These are phyloP conservation scores for Boletellus ananiceps DNA, from an alignment of 768 basidiomycete genomes.

Conservation along the genomic window DNA sequence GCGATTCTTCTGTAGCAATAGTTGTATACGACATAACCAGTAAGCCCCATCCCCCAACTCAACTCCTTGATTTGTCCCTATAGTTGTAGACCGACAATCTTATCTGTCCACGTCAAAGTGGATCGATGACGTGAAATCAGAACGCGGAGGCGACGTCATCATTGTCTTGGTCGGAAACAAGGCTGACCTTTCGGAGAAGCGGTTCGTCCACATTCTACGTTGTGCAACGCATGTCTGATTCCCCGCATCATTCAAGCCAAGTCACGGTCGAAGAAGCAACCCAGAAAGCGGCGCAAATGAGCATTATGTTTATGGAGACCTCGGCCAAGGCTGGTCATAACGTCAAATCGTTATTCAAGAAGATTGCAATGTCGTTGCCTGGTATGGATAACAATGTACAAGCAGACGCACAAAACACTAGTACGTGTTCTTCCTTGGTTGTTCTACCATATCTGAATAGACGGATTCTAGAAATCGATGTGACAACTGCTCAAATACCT, in stretches of 20 bases:
- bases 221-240: conserved; percentile 4
- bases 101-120: conserved; percentile 98
- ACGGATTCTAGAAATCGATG: conserved; percentile 74
- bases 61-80: conserved; percentile 1
- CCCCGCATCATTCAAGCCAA: conserved; percentile 56
- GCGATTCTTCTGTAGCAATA: conserved; percentile 97
- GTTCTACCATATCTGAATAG: conserved; percentile 4
- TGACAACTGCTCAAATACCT: conserved; percentile 62
- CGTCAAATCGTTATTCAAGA: conserved; percentile 98
- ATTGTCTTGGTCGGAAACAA: conserved; percentile 99
- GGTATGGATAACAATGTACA: conserved; percentile 87
- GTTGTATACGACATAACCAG: conserved; percentile 99
- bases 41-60: conserved; percentile 37
- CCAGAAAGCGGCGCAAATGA: conserved; percentile 81
- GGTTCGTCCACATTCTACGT: conserved; percentile 47
- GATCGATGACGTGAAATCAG: conserved; percentile 98
- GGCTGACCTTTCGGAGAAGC: conserved; percentile 97
- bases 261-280: conserved; percentile 98
- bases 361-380: conserved; percentile 96
- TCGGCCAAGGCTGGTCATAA: conserved; percentile 99
- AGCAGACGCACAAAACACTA: conserved; percentile 48
- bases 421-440: conserved; percentile 27
- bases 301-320: conserved; percentile 99
- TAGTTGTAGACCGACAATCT: conserved; percentile 79
- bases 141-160: conserved; percentile 96